A percentile compares a stretch with the other conserved stretches of the same genome.
These are phyloP conservation scores for Aspergillus campestris DNA, from an alignment of 495 filamentous ascomycete species.

Conservation along the genomic window DNA sequence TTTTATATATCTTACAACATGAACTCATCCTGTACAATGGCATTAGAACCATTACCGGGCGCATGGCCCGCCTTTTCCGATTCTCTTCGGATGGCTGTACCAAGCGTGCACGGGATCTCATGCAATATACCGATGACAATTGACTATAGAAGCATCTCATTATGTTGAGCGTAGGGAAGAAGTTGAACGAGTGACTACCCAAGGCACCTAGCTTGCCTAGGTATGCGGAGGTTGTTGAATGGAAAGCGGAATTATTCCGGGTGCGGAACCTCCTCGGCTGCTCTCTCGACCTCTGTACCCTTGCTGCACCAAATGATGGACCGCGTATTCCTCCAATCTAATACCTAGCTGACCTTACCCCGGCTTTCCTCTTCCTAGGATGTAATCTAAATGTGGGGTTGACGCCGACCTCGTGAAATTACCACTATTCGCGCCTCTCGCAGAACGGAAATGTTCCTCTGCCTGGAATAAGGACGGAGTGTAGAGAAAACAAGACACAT, in stretches of 20 bases:
- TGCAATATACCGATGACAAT: too few species aligned
- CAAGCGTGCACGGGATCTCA: too few species aligned
- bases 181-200: too few species aligned
- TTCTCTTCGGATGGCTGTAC: too few species aligned
- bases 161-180: too few species aligned
- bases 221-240: too few species aligned
- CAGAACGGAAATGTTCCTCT: conserved; percentile 19
- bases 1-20: too few species aligned
- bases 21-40: too few species aligned
- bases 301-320: not conserved
- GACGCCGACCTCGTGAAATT: not conserved
- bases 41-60: too few species aligned
- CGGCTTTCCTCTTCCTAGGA: not conserved
- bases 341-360: not conserved
- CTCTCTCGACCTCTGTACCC: not conserved
- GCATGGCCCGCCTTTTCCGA: too few species aligned
- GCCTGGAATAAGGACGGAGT: not conserved
- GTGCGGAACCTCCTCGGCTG: conserved; percentile 10
- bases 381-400: conserved; percentile 12
- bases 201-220: too few species aligned
- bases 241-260: conserved; percentile 12
- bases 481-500: not conserved
- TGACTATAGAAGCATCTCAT: too few species aligned
- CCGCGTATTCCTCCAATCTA: not conserved
- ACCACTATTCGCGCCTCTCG: not conserved